Conservation (phyloP, 2,329 filamentous ascomycete species). For the Zalaria obscura region DNA sequence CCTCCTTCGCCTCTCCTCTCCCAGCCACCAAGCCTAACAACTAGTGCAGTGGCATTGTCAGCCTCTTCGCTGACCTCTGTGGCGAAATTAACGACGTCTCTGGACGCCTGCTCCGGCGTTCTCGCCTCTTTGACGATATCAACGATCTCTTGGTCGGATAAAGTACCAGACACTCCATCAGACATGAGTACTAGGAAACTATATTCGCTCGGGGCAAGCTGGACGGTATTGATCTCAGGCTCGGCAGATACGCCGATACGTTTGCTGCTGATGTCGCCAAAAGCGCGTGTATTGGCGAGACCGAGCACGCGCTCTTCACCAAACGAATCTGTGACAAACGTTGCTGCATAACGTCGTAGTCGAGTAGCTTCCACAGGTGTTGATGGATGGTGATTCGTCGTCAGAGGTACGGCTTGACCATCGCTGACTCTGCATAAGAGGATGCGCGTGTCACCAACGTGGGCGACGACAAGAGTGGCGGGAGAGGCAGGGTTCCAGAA, state of each 20-base stretch:
- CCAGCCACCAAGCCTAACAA: conserved; percentile 50
- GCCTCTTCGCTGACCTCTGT: conserved; percentile 64
- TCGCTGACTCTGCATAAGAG: conserved; percentile 78
- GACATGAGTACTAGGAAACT: conserved; percentile 78
- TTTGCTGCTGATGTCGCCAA: conserved; percentile 85
- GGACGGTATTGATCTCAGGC: conserved; percentile 69
- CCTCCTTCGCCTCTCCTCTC: conserved; percentile 68
- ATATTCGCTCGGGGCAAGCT: conserved; percentile 72
- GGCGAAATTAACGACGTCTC: conserved; percentile 69
- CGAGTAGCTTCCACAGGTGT: conserved; percentile 70
- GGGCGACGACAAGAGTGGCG: conserved; percentile 70
- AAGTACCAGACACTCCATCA: conserved; percentile 75
- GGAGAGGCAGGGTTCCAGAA: conserved; percentile 90
- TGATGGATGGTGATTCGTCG: conserved; percentile 86
- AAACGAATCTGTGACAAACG: conserved; percentile 89
- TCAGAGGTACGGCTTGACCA: conserved; percentile 66
- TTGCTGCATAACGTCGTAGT: conserved; percentile 70
- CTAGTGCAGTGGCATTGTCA: conserved; percentile 51
- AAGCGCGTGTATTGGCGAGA: conserved; percentile 83
- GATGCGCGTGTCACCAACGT: conserved; percentile 87
- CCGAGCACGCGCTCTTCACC: conserved; percentile 92
- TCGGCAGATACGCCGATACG: conserved; percentile 89
- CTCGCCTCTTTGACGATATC: conserved; percentile 88
- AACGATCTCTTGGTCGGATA: conserved; percentile 88
- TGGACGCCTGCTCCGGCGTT: conserved; percentile 76